Evolutionary conservation across 2,329 filamentous ascomycete species (phyloP).

Genomic region (Aspergillus fijiensis): DNA sequence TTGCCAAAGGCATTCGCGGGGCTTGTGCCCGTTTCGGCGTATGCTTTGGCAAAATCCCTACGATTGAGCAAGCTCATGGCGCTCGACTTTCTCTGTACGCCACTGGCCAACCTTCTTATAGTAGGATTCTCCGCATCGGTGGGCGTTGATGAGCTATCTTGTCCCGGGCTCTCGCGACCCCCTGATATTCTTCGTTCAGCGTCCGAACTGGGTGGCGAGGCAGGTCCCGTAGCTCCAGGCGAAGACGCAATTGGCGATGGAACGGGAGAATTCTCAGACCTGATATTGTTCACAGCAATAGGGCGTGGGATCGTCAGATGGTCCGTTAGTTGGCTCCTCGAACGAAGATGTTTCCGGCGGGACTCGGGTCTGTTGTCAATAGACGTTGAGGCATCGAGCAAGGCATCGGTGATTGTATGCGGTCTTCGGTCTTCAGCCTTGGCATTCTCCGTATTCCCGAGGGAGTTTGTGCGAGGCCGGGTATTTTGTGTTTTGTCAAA

Average conservation of each 20-base stretch:
- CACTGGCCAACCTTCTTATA: slow-evolving; percentile 27
- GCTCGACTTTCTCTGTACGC: slow-evolving; percentile 48
- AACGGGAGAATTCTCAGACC: slow-evolving; percentile 27
- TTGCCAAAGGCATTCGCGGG: slow-evolving; percentile 65
- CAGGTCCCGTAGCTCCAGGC: slow-evolving; percentile 31
- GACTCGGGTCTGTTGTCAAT: slow-evolving; percentile 66
- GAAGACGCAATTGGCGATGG: slow-evolving; percentile 40
- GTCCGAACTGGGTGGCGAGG: slow-evolving; percentile 37
- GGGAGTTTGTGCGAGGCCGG: slow-evolving; percentile 34
- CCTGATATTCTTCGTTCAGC: slow-evolving; percentile 32
- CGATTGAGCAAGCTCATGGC: slow-evolving; percentile 62
- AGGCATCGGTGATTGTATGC: slow-evolving; percentile 84
- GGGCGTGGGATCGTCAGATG: slow-evolving; percentile 18
- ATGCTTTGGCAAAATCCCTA: slow-evolving; percentile 58
- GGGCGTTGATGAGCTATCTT: slow-evolving; percentile 31
- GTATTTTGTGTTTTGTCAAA: slow-evolving; percentile 74
- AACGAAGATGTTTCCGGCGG: slow-evolving; percentile 40
- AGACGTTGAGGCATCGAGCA: slow-evolving; percentile 87
- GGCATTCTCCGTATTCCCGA: slow-evolving; percentile 29
- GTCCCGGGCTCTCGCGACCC: slow-evolving; percentile 26
- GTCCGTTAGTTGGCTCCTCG: slow-evolving; percentile 37
- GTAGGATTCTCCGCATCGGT: slow-evolving; percentile 32
- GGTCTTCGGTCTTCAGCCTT: slow-evolving; percentile 46
- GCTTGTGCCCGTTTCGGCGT: slow-evolving; percentile 64
- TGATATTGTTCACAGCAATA: slow-evolving; percentile 24